Conservation (phyloP, 2,329 filamentous ascomycete genomes). For the Diaporthe vexans region DNA sequence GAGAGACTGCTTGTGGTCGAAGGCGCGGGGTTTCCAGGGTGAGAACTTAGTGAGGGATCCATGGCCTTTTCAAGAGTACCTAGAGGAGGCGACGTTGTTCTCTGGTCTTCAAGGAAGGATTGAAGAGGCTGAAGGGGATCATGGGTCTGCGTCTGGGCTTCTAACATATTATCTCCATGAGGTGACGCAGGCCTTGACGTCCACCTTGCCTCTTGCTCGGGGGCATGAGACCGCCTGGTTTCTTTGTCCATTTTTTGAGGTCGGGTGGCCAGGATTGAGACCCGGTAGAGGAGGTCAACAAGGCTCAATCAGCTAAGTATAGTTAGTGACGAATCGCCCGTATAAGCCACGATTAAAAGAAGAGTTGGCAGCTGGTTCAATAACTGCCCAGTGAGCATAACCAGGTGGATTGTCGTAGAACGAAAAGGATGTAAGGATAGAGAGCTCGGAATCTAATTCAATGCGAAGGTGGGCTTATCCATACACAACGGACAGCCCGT, state of each 20-base stretch:
- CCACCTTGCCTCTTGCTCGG: background rate
- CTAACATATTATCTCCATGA: background rate
- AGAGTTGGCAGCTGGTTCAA: background rate
- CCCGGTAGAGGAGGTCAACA: background rate
- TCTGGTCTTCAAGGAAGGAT: background rate
- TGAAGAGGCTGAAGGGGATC: background rate
- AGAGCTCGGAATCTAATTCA: background rate
- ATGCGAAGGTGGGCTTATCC: background rate
- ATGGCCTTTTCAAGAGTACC: background rate
- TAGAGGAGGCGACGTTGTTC: background rate
- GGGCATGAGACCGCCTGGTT: background rate
- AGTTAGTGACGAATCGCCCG: constrained; percentile 18
- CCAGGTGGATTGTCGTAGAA: background rate
- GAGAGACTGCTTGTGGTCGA: background rate
- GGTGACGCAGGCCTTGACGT: constrained; percentile 2
- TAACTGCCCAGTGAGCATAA: background rate
- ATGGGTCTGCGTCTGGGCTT: constrained; percentile 7
- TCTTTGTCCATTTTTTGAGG: background rate
- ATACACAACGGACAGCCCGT: background rate
- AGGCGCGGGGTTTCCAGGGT: background rate
- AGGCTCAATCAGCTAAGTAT: background rate
- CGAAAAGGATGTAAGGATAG: background rate
- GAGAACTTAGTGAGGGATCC: background rate
- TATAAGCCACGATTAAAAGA: background rate
- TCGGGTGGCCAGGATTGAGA: background rate